Base-by-base conservation (phyloP, 106 monocot genomes). In the Narthecium ossifragum region DNA sequence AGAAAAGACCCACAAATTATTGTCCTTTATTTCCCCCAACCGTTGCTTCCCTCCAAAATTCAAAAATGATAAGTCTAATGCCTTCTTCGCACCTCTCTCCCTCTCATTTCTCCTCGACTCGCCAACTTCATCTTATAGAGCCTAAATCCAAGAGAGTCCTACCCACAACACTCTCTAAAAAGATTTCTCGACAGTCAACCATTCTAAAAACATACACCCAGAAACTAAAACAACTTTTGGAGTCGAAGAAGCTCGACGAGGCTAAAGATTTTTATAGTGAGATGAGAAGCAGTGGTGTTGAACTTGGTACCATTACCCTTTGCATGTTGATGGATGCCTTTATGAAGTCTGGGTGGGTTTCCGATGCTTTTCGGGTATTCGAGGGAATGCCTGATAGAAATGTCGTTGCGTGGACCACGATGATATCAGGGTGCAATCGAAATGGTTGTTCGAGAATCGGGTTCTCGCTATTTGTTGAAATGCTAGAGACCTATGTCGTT, bases 321-420 rank as follows among this genome's bases (percentile, higher is more conserved):
- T 77, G 82, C 13, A 68, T 71, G 46, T 29, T 85, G 52, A 60
- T 91, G 7, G 60, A 91, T 53, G 9, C 61, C 4, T 51, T 82
- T 3, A 70, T 82, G 79, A 91, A 82, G 57, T 73, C 70, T 5
- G 73, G 67, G 2, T 28, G 59, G 8, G 11, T 76, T 18, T 32
- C 15, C 0, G 76, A 82, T 40, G 85, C 85, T 6, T 76, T 79
- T n/a, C 15, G 38, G 34, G 51, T 91, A 56, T 91, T 91, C n/a
- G 85, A 70, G 12, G 29, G 25, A 75, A 89, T 89, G 89, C 52
- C 74, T 14, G 69, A 67, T 29, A 74, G 65, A 40, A 89, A 81
- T 66, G 64, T 85, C 17, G 78, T 90, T 39, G 55, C 85, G 0
- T 90, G 85, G 82, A 79, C 85, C 29, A 82, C 82, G 6, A 71